Conservation (phyloP, 2,329 filamentous ascomycete species). For the Diaporthe vaccinii region DNA sequence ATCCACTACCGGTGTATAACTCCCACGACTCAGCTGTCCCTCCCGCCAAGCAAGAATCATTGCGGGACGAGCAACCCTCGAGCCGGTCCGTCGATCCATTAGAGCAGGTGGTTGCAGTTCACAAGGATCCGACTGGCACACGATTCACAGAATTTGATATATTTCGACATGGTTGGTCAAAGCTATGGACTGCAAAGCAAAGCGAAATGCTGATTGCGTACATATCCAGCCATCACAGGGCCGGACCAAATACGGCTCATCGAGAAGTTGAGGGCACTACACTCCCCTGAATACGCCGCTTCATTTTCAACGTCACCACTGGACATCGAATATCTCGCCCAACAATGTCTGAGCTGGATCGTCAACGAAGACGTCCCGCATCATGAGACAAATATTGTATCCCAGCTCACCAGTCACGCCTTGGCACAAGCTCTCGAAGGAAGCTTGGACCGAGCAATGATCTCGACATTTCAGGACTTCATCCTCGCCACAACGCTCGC, state of each 20-base stretch:
- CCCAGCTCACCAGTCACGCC: slow-evolving; percentile 15
- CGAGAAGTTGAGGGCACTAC: slow-evolving; percentile 12
- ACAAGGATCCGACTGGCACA: background rate
- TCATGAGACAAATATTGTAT: slow-evolving; percentile 14
- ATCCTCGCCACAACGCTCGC: slow-evolving; percentile 23
- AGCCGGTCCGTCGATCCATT: background rate
- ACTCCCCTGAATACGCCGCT: background rate
- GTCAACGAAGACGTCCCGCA: background rate
- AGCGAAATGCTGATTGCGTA: background rate
- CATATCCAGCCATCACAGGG: background rate
- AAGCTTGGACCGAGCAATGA: background rate
- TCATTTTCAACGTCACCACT: background rate
- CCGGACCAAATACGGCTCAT: background rate
- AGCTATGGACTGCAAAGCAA: background rate
- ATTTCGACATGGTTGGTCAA: slow-evolving; percentile 16
- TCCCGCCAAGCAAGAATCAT: background rate
- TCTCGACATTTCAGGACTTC: slow-evolving; percentile 19
- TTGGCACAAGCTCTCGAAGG: background rate
- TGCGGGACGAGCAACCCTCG: background rate
- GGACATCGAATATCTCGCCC: slow-evolving; percentile 9
- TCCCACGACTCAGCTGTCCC: background rate
- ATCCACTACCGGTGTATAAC: background rate
- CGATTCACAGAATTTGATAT: background rate
- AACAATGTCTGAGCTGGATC: slow-evolving; percentile 25
- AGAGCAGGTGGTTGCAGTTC: background rate